Percentiles rank a stretch among this genome's conserved stretches.
phyloP scores from a whole-genome alignment of 2,329 filamentous ascomycete genomes.

The Fusarium sterilihyphosum region DNA sequence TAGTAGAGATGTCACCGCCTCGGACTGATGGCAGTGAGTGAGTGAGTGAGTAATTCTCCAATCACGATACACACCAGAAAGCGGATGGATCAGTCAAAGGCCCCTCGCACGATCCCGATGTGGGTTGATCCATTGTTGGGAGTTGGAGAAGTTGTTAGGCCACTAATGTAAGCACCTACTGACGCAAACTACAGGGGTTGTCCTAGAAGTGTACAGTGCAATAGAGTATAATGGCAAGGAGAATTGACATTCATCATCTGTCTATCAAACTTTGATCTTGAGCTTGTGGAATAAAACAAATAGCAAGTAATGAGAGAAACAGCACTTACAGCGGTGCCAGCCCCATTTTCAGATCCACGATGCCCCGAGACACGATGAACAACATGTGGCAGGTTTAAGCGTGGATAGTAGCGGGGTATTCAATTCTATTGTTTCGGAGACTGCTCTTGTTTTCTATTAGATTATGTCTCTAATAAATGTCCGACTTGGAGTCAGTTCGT shows the following conservation, averaged over 20 bases:
- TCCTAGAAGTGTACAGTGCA: background rate
- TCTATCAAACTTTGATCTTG: background rate
- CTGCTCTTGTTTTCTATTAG: background rate
- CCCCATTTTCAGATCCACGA: conserved; percentile 13
- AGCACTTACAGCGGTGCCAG: background rate
- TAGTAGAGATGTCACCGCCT: conserved; percentile 26
- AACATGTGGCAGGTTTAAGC: conserved; percentile 9
- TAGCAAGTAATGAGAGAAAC: background rate
- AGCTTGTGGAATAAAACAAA: background rate
- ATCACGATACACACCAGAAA: conserved; percentile 33
- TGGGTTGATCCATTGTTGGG: conserved; percentile 33
- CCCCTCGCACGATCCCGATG: conserved; percentile 29
- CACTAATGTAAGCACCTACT: conserved; percentile 1
- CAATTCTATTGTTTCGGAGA: background rate
- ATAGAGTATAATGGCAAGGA: too few relatives aligned
- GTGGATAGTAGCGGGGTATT: conserved; percentile 9
- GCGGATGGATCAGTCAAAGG: conserved; percentile 27
- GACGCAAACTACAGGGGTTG: background rate
- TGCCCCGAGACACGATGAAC: conserved; percentile 22
- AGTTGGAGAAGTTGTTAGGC: background rate
- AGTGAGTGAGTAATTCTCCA: conserved; percentile 31
- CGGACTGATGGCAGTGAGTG: conserved; percentile 5
- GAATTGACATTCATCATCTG: background rate
- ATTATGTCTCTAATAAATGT: background rate
- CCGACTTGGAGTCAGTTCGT: background rate